A percentile compares a stretch with the other conserved stretches of the same genome.
Evolutionary conservation across 2,329 filamentous ascomycete species (phyloP).

Genomic region (Zymoseptoria brevis): DNA sequence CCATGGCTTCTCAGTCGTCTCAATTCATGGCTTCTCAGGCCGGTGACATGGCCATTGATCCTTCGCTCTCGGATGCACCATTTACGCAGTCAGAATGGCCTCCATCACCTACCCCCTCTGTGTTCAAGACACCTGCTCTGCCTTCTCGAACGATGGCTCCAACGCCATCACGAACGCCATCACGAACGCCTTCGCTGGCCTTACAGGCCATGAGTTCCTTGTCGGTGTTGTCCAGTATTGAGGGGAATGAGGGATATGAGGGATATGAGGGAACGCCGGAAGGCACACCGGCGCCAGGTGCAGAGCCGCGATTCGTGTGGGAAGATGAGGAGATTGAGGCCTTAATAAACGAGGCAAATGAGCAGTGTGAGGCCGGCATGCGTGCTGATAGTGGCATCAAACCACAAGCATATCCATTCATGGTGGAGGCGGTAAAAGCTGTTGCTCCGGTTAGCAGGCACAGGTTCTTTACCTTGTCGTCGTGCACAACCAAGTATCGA

Average conservation of each 20-base stretch:
- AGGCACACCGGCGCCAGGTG: background rate
- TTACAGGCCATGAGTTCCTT: too few species aligned
- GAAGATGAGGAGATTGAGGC: background rate
- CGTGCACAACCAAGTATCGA: background rate
- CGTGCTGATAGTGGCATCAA: background rate
- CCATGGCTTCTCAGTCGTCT: too few species aligned
- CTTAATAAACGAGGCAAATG: background rate
- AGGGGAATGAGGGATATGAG: too few species aligned
- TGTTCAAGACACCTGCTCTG: background rate
- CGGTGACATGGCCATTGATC: background rate
- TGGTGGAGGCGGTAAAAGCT: background rate
- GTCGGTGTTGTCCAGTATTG: too few species aligned
- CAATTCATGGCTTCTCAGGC: background rate
- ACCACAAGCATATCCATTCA: background rate
- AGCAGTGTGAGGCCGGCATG: background rate
- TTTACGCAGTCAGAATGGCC: background rate
- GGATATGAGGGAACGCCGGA: too few species aligned
- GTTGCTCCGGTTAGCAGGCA: background rate
- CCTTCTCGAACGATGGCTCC: too few species aligned
- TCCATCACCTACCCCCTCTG: background rate
- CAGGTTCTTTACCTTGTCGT: background rate
- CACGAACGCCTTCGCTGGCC: too few species aligned
- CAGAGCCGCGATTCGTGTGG: background rate
- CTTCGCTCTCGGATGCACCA: background rate
- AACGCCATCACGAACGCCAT: too few species aligned